These are phyloP conservation scores for Cyclaneusma minus DNA, from an alignment of 2,329 filamentous ascomycete species.

Conservation along the genomic window DNA sequence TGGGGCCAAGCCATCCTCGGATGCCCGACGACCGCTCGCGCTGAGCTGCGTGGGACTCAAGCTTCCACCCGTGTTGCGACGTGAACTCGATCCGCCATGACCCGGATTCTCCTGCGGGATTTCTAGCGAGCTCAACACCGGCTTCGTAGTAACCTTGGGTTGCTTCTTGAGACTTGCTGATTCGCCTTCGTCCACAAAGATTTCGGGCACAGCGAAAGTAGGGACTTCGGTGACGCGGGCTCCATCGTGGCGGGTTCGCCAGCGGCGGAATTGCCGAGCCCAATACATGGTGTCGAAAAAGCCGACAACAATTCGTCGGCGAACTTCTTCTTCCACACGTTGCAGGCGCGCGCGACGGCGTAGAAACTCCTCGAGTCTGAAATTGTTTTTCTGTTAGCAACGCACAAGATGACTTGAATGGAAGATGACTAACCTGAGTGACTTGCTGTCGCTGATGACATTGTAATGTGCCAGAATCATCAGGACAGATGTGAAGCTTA, in stretches of 20 bases:
- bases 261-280: slow-evolving; percentile 65
- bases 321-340: slow-evolving; percentile 86
- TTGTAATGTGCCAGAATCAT: slow-evolving; percentile 98
- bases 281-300: slow-evolving; percentile 92
- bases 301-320: slow-evolving; percentile 74
- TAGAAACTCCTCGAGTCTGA: slow-evolving; percentile 80
- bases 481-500: slow-evolving; percentile 79
- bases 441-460: slow-evolving; percentile 96
- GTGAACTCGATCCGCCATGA: too few species aligned
- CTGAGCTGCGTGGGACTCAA: slow-evolving; percentile 2
- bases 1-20: slow-evolving; percentile 9
- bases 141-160: too few species aligned
- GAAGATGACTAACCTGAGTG: slow-evolving; percentile 47
- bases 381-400: slow-evolving; percentile 2
- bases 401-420: not conserved
- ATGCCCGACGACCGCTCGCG: slow-evolving; percentile 4
- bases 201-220: slow-evolving; percentile 73
- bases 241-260: slow-evolving; percentile 54
- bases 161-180: too few species aligned
- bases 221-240: slow-evolving; percentile 67
- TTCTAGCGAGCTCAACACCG: slow-evolving; percentile 7
- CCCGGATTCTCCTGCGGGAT: too few species aligned
- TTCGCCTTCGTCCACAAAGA: slow-evolving; percentile 71
- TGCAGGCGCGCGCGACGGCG: slow-evolving; percentile 80
- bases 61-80: not conserved